These are phyloP conservation scores for Coemansia sp. DNA, from an alignment of 192 early-diverging fungal species.

Conservation along the genomic window DNA sequence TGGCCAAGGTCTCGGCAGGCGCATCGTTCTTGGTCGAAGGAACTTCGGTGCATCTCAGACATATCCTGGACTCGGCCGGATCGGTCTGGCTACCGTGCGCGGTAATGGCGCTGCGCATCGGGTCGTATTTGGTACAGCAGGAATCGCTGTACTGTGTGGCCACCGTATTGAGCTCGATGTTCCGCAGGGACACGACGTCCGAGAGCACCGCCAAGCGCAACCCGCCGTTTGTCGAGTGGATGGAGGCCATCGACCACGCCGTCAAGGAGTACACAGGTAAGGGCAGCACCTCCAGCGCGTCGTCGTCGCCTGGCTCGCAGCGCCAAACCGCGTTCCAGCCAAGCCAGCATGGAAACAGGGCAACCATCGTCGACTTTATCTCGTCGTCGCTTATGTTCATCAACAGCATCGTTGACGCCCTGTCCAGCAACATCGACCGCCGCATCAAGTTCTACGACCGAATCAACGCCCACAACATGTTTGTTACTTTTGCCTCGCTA, in stretches of 20 bases:
- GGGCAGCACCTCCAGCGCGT: neutral
- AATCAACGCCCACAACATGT: slow-evolving; percentile 37
- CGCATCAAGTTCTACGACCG: slow-evolving; percentile 40
- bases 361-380: slow-evolving; percentile 28
- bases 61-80: slow-evolving; percentile 38
- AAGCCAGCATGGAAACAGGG: neutral
- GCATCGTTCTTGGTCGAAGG: slow-evolving; percentile 20
- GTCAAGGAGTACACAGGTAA: slow-evolving; percentile 14
- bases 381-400: slow-evolving; percentile 30
- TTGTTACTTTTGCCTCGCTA: slow-evolving; percentile 20
- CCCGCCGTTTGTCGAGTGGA: slow-evolving; percentile 47
- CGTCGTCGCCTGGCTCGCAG: neutral
- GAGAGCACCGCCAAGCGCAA: slow-evolving; percentile 14
- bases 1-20: slow-evolving; percentile 32
- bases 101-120: slow-evolving; percentile 33
- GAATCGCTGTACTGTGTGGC: slow-evolving; percentile 9
- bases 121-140: slow-evolving; percentile 30
- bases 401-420: slow-evolving; percentile 19
- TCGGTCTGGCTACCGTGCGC: slow-evolving; percentile 42
- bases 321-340: neutral
- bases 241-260: slow-evolving; percentile 41
- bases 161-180: slow-evolving; percentile 22
- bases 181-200: slow-evolving; percentile 27
- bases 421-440: slow-evolving; percentile 25
- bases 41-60: slow-evolving; percentile 12